phyloP scores from a whole-genome alignment of 331 rosid species.

The Rosa hybrid region DNA sequence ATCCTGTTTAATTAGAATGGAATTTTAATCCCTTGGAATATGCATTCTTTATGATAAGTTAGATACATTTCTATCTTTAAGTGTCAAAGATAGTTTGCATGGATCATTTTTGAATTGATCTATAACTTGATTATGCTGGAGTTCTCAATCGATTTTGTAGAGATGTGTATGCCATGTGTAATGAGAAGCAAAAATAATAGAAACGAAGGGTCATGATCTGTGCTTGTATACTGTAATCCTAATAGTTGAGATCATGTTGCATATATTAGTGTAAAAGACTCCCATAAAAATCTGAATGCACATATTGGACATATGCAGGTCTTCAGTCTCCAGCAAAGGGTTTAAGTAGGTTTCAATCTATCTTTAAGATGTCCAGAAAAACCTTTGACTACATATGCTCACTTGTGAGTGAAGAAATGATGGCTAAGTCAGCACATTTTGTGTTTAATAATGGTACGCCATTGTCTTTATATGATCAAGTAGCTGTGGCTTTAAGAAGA shows the following conservation, averaged over 20 bases:
- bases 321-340: slow-evolving; percentile 48
- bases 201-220: not conserved
- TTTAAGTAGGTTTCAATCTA: slow-evolving; percentile 50
- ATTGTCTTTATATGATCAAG: slow-evolving; percentile 62
- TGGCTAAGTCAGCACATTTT: slow-evolving; percentile 60
- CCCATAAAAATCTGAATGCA: not conserved
- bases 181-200: not conserved
- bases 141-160: not conserved
- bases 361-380: slow-evolving; percentile 63
- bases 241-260: slow-evolving; percentile 10
- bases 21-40: not conserved
- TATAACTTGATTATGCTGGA: slow-evolving; percentile 9
- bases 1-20: not conserved
- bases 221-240: not conserved
- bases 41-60: not conserved
- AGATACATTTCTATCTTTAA: not conserved
- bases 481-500: slow-evolving; percentile 84
- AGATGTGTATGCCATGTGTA: not conserved
- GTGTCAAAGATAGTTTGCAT: not conserved
- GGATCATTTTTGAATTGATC: not conserved
- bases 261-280: not conserved
- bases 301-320: slow-evolving; percentile 44
- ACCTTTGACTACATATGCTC: slow-evolving; percentile 81
- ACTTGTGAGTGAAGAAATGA: slow-evolving; percentile 80
- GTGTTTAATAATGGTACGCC: slow-evolving; percentile 54